Conservation (phyloP, 495 filamentous ascomycete genomes). For the Parathielavia hyrcaniae region DNA sequence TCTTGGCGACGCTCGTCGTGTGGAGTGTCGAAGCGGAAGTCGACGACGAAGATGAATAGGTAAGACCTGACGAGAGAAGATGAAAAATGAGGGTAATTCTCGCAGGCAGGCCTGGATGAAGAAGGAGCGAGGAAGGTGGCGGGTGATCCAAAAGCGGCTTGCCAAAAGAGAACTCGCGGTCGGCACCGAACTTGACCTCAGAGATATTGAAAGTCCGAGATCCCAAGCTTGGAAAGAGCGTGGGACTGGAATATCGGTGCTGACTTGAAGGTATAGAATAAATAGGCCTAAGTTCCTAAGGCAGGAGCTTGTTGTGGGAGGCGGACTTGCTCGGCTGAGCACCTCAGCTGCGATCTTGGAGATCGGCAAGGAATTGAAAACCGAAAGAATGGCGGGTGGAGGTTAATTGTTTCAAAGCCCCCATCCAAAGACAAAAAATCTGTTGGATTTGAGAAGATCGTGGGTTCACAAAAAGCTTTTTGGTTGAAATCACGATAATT, state of each 20-base stretch:
- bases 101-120: constrained; percentile 6
- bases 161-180: neutral
- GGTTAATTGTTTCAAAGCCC: neutral
- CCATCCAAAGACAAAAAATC: too few species aligned
- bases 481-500: too few species aligned
- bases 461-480: too few species aligned
- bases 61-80: constrained; percentile 16
- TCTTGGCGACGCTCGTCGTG: neutral
- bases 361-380: neutral
- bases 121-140: constrained; percentile 8
- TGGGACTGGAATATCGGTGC: neutral
- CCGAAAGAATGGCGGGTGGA: neutral
- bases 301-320: constrained; percentile 8
- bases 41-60: constrained; percentile 9
- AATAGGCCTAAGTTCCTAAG: neutral
- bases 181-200: neutral
- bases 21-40: constrained; percentile 8
- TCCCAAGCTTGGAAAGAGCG: constrained; percentile 13
- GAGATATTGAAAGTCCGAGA: constrained; percentile 1
- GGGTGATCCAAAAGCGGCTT: constrained; percentile 11
- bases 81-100: constrained; percentile 13
- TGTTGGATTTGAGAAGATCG: too few species aligned
- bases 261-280: neutral
- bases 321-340: neutral
- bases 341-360: neutral